Evolutionary conservation across 1,284 basidiomycete genomes (phyloP).

Genomic region (Xerocomus subilludens): DNA sequence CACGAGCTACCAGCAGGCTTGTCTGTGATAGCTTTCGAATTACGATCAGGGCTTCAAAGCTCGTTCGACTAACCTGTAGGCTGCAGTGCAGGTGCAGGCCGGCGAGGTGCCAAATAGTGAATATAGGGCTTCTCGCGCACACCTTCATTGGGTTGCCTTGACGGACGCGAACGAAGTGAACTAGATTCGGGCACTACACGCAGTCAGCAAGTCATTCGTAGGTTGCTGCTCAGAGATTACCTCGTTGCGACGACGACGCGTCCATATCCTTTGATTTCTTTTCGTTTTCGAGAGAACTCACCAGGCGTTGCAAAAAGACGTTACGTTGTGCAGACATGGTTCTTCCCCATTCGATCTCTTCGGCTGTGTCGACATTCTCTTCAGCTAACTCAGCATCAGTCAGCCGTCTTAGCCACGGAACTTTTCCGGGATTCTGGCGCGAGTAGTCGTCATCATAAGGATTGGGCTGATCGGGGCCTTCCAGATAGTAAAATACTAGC

Average conservation of each 20-base stretch:
- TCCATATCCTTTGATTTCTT: conserved; percentile 58
- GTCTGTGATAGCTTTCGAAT: conserved; percentile 40
- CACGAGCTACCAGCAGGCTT: conserved; percentile 33
- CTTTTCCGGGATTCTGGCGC: conserved; percentile 61
- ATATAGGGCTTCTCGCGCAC: conserved; percentile 57
- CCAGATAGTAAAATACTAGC: conserved; percentile 82
- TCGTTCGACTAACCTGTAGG: conserved; percentile 38
- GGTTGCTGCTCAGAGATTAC: conserved; percentile 30
- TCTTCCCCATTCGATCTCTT: conserved; percentile 74
- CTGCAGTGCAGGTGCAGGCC: conserved; percentile 35
- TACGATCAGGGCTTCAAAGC: background rate
- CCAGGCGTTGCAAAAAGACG: conserved; percentile 70
- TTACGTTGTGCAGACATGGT: conserved; percentile 74
- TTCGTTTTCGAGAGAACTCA: conserved; percentile 61
- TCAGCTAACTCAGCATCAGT: conserved; percentile 60
- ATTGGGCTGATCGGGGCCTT: conserved; percentile 66
- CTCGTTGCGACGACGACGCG: conserved; percentile 44
- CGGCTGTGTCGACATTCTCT: conserved; percentile 76
- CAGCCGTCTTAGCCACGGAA: conserved; percentile 66
- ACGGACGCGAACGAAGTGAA: conserved; percentile 46
- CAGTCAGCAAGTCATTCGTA: conserved; percentile 28
- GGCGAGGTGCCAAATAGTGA: conserved; percentile 54
- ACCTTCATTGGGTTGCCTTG: conserved; percentile 45
- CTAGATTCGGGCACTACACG: conserved; percentile 41
- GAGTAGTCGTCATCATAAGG: conserved; percentile 74